Evolutionary conservation across 164 flowering plant species (phyloP), one percentile per base, ranked within the genome.

Genomic region (Kingdonia uniflora): DNA sequence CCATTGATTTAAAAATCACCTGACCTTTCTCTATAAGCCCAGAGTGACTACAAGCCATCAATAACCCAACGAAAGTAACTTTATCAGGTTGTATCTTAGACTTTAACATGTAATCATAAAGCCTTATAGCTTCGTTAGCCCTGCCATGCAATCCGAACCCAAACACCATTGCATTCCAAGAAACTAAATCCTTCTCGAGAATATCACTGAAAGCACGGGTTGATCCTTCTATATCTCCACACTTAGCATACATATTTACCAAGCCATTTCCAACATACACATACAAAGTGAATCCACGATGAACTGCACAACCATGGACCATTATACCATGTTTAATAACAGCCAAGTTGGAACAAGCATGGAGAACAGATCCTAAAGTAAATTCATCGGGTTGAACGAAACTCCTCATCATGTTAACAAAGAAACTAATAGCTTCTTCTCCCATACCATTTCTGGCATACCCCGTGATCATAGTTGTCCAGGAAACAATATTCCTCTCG

Each of bases 401-500:
- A 45, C 45, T 60, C 41, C 63, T 76, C 42, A 57, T 49, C 80
- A 84, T 74, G 6, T 76, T 62, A 43, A 66, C 52, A 24, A 86
- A 86, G 48, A 72, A 66, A 45, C 43, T 19, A 25, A 86, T 60
- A 6, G 84, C 81, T 49, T 42, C 55, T 46, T 72, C 74, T 51
- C 70, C 82, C 12, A 68, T 61, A 47, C 84, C 82, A 61, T 75
- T 80, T 66, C 69, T 73, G 12, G 71, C 71, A 59, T 66, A 80
- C 62, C 91, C 95, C 17, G 74, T 39, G 24, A 86, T 76, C 86
- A 83, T 83, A 17, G 79, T 60, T 29, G 95, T 86, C 88, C 91
- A 86, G 0, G 86, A 74, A 49, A 83, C 64, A 33, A 69, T 53
- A 63, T 83, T 80, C 47, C 60, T 77, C 52, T 70, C 80, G 1